phyloP scores from a whole-genome alignment of 495 filamentous ascomycete species.

The Penicillium longicatenatum region DNA sequence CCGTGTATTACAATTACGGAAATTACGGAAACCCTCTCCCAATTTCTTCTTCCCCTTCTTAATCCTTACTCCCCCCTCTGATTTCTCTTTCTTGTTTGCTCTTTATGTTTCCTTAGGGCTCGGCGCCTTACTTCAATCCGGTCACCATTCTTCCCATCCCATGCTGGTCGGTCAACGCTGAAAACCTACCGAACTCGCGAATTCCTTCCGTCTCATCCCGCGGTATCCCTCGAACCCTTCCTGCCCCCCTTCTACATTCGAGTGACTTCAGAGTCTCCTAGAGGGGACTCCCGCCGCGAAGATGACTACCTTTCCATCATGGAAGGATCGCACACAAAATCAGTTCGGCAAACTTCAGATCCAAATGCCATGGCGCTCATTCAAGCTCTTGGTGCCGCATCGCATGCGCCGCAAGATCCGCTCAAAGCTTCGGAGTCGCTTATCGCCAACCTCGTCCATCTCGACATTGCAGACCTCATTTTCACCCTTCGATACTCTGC shows the following conservation, averaged over 20 bases:
- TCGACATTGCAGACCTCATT: slow-evolving; percentile 80
- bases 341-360: slow-evolving; percentile 53
- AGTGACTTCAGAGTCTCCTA: slow-evolving; percentile 30
- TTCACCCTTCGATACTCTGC: slow-evolving; percentile 70
- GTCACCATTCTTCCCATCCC: slow-evolving; percentile 24
- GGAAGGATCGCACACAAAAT: slow-evolving; percentile 53
- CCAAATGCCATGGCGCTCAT: slow-evolving; percentile 53
- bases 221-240: slow-evolving; percentile 27
- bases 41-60: slow-evolving; percentile 24
- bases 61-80: slow-evolving; percentile 11
- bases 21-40: slow-evolving; percentile 16
- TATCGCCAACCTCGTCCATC: slow-evolving; percentile 72
- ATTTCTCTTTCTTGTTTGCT: slow-evolving; percentile 4
- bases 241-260: slow-evolving; percentile 13
- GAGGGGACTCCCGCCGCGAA: slow-evolving; percentile 31
- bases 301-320: slow-evolving; percentile 49
- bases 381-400: slow-evolving; percentile 61
- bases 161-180: slow-evolving; percentile 37
- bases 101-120: slow-evolving; percentile 25
- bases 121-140: slow-evolving; percentile 27
- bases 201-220: slow-evolving; percentile 26
- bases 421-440: slow-evolving; percentile 69
- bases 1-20: slow-evolving; percentile 20
- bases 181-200: slow-evolving; percentile 24
- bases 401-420: slow-evolving; percentile 71